Conservation (phyloP, 2,329 filamentous ascomycete species). For the Colletotrichum lupini region DNA sequence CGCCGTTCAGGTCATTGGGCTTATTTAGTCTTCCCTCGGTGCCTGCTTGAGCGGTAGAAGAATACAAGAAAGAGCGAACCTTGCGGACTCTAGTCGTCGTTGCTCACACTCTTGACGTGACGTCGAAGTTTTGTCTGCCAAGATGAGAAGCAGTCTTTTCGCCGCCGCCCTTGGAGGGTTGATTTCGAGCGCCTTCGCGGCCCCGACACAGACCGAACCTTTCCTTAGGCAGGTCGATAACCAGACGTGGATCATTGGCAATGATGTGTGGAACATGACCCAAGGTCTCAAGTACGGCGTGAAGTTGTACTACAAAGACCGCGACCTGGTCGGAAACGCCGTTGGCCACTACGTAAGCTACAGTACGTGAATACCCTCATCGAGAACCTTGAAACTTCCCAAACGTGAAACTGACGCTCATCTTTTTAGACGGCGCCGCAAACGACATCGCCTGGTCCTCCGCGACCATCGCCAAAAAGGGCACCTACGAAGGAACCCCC, state of each 20-base stretch:
- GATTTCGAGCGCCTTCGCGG: slow-evolving; percentile 1
- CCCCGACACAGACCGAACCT: slow-evolving; percentile 32
- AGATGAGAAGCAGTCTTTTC: slow-evolving; percentile 22
- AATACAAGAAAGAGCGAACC: not conserved
- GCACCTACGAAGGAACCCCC: slow-evolving; percentile 45
- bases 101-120: not conserved
- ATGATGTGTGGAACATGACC: slow-evolving; percentile 45
- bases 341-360: slow-evolving; percentile 46
- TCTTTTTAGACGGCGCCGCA: slow-evolving; percentile 54
- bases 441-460: slow-evolving; percentile 59
- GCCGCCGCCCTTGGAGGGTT: slow-evolving; percentile 17
- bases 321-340: slow-evolving; percentile 44
- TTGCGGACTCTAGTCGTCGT: not conserved
- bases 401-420: not conserved
- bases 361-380: slow-evolving; percentile 37
- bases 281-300: slow-evolving; percentile 40
- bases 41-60: not conserved
- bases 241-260: slow-evolving; percentile 46
- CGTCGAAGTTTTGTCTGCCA: not conserved
- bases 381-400: too few species aligned
- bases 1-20: not conserved
- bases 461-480: slow-evolving; percentile 51
- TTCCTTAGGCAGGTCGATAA: slow-evolving; percentile 42
- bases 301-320: slow-evolving; percentile 43
- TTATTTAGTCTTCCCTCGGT: not conserved